Conservation (phyloP, 768 basidiomycete genomes). For the Tulasnella calospora region DNA sequence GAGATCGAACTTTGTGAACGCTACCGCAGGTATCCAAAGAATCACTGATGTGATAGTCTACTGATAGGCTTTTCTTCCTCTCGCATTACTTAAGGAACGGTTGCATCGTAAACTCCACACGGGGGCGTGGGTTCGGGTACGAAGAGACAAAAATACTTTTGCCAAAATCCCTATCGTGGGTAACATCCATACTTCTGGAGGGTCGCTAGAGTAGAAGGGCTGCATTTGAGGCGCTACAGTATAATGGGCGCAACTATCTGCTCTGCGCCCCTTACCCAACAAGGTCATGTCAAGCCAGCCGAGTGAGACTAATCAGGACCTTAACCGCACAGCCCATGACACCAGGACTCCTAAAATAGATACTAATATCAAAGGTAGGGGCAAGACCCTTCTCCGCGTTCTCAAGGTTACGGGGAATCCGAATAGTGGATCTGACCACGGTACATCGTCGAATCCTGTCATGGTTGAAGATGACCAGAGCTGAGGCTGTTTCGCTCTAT, state of each 20-base stretch:
- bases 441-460: conserved; percentile 38
- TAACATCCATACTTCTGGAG: background rate
- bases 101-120: background rate
- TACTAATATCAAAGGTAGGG: background rate
- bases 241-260: too few species aligned
- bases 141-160: too few species aligned
- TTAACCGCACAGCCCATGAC: background rate
- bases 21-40: background rate
- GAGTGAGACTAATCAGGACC: too few species aligned
- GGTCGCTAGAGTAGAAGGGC: too few species aligned
- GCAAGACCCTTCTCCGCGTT: background rate
- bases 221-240: too few species aligned
- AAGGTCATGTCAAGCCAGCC: too few species aligned
- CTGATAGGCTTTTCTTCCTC: too few species aligned
- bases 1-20: background rate
- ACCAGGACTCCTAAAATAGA: background rate
- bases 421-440: conserved; percentile 25
- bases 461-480: conserved; percentile 29
- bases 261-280: too few species aligned
- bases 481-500: background rate
- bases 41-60: background rate
- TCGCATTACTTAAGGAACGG: too few species aligned
- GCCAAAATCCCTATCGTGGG: too few species aligned
- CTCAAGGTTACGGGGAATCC: conserved; percentile 26
- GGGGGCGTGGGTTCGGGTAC: background rate